Evolutionary conservation across 179 eudicot genomes (phyloP).

Genomic region (Nepenthes alata): DNA sequence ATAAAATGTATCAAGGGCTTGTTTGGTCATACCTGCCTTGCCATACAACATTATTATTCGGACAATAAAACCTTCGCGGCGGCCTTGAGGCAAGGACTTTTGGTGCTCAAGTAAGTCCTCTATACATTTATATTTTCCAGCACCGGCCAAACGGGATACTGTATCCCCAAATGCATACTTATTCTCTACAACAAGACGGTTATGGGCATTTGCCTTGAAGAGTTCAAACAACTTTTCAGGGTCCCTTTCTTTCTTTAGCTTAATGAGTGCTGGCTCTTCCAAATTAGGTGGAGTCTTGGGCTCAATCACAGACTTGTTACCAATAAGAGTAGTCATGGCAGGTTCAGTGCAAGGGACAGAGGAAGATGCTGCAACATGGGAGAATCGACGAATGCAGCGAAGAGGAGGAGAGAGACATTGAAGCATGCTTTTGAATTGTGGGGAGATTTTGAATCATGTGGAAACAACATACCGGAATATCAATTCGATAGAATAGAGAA

Average conservation of each 20-base stretch:
- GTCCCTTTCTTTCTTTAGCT: slow-evolving; percentile 56
- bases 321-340: background rate
- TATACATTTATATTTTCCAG: slow-evolving; percentile 45
- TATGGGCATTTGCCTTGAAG: slow-evolving; percentile 51
- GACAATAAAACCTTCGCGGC: slow-evolving; percentile 70
- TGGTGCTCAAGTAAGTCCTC: slow-evolving; percentile 74
- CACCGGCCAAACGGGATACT: slow-evolving; percentile 61
- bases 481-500: background rate
- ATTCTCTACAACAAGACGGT: slow-evolving; percentile 50
- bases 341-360: background rate
- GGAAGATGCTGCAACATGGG: too few relatives aligned
- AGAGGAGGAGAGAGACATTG: too few relatives aligned
- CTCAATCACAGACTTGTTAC: background rate
- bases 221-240: slow-evolving; percentile 58
- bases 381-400: too few relatives aligned
- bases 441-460: too few relatives aligned
- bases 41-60: slow-evolving; percentile 80
- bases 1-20: slow-evolving; percentile 54
- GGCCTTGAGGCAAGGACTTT: slow-evolving; percentile 59
- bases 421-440: too few relatives aligned
- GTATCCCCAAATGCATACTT: slow-evolving; percentile 67
- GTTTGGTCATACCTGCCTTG: slow-evolving; percentile 57
- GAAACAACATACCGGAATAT: too few relatives aligned
- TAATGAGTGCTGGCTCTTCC: slow-evolving; percentile 56
- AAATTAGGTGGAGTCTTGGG: slow-evolving; percentile 5